A percentile compares a stretch with the other conserved stretches of the same genome.
Conservation (phyloP, 2,329 filamentous ascomycete species). For the Alternaria tenuissima region DNA sequence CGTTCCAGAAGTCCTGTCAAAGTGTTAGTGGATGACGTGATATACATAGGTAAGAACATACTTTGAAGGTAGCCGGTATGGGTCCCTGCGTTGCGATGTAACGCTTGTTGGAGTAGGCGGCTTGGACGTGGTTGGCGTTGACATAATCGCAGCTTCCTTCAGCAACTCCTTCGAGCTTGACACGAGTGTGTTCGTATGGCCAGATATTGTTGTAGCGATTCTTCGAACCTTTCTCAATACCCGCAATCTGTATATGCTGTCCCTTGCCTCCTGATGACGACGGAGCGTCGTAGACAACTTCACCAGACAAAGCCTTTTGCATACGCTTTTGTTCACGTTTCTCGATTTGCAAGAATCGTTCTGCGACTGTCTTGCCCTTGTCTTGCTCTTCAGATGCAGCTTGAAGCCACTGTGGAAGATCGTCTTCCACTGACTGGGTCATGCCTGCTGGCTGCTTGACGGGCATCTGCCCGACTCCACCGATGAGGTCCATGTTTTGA, state of each 20-base stretch:
- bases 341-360: conserved; percentile 86
- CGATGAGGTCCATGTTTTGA: conserved; percentile 94
- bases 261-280: conserved; percentile 46
- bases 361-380: conserved; percentile 79
- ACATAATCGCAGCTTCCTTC: conserved; percentile 86
- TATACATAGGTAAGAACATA: conserved; percentile 56
- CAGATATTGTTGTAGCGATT: conserved; percentile 98
- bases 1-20: conserved; percentile 91
- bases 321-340: conserved; percentile 89
- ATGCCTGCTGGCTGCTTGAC: conserved; percentile 66
- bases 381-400: conserved; percentile 72
- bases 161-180: conserved; percentile 75
- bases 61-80: conserved; percentile 88
- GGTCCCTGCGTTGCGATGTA: conserved; percentile 98
- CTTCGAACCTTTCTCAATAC: conserved; percentile 92
- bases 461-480: conserved; percentile 84
- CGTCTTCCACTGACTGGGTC: conserved; percentile 56
- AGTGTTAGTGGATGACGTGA: conserved; percentile 23
- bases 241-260: conserved; percentile 76
- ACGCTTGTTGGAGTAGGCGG: conserved; percentile 82
- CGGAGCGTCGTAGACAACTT: conserved; percentile 64
- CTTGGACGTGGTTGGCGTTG: conserved; percentile 88
- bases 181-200: conserved; percentile 92
- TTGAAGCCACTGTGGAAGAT: conserved; percentile 80
- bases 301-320: conserved; percentile 76